Evolutionary conservation across 164 flowering plant species (phyloP), one percentile per base, ranked within the genome.

Genomic region (Vitis cinerea): DNA sequence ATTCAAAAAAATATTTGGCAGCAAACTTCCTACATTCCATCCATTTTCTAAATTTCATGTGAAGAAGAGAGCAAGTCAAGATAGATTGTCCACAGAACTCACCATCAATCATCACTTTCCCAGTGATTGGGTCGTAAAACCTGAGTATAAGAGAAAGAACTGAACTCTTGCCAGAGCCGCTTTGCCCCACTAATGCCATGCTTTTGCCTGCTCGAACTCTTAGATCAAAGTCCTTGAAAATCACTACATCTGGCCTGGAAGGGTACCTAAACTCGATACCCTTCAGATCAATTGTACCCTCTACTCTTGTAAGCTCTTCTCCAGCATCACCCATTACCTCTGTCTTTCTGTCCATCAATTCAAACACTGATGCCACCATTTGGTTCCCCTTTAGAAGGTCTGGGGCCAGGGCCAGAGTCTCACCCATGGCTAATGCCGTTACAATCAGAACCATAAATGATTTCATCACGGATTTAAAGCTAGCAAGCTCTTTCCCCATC

Each of bases 151-250:
- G 91, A 37, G 99, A 64, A n/a, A 96, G 75, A 23, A 93, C 95
- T 0, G 99, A 88, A 84, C 97, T 93, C 77, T 96, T 96, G 13
- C 99, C 99, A 4, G 98, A 93, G 1, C 99, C 99, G 68, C 99
- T 96, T 57, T 92, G 86, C 52, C 99, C 99, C n/a, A 96, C 99
- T 57, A 96, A 66, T 12, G 99, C 99, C 88, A 96, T 86, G 66
- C 90, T 90, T 67, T 84, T 86, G 59, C 98, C 97, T 7, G 90
- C 79, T 1, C 75, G 78, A 11, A 93, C 98, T 80, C 63, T 86
- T 8, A 96, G 76, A 72, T 88, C 75, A 54, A 96, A 89, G 58
- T 87, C 91, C 79, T 81, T 84, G 84, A 96, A 93, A 78, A 96
- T 87, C 10, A 77, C 51, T 0, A 86, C 82, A 12, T 90, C 93